phyloP scores from a whole-genome alignment of 2,329 filamentous ascomycete species.

The Fusarium ramigenum region DNA sequence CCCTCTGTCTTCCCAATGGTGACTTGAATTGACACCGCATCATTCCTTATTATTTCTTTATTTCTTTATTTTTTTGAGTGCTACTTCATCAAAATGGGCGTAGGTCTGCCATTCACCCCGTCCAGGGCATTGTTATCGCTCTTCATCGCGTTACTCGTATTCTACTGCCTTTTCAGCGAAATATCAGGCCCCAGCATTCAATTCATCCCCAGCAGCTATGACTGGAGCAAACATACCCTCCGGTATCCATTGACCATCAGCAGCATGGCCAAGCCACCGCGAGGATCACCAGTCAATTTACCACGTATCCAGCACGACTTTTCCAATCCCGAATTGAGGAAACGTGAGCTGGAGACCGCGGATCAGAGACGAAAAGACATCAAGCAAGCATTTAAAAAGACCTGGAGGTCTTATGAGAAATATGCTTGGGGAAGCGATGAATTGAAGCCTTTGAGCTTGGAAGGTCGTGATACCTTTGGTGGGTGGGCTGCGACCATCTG shows the following conservation, averaged over 20 bases:
- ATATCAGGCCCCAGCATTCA: conserved; percentile 14
- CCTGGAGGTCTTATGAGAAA: conserved; percentile 67
- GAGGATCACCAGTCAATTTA: conserved; percentile 16
- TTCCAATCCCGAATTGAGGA: conserved; percentile 15
- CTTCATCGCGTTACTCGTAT: conserved; percentile 23
- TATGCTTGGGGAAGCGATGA: conserved; percentile 71
- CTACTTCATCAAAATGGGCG: conserved; percentile 25
- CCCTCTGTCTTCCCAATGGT: conserved; percentile 13
- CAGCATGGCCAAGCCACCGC: conserved; percentile 20
- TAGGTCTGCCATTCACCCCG: conserved; percentile 33
- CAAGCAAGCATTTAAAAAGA: conserved; percentile 58
- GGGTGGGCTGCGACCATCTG: conserved; percentile 72
- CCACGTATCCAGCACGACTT: conserved; percentile 39
- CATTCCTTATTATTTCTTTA: conserved; percentile 4
- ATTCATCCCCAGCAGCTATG: conserved; percentile 37
- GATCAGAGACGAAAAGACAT: conserved; percentile 49
- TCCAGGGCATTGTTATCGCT: conserved; percentile 29
- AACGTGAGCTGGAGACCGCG: conserved; percentile 7
- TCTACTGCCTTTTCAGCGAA: conserved; percentile 26
- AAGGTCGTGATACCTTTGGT: conserved; percentile 62
- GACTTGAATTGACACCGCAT: conserved; percentile 9
- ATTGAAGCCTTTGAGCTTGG: conserved; percentile 61
- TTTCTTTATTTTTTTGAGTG: background rate
- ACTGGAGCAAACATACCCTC: conserved; percentile 31
- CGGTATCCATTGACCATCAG: conserved; percentile 14